phyloP scores from a whole-genome alignment of 345 rosid species.

The Ceriops decandra region DNA sequence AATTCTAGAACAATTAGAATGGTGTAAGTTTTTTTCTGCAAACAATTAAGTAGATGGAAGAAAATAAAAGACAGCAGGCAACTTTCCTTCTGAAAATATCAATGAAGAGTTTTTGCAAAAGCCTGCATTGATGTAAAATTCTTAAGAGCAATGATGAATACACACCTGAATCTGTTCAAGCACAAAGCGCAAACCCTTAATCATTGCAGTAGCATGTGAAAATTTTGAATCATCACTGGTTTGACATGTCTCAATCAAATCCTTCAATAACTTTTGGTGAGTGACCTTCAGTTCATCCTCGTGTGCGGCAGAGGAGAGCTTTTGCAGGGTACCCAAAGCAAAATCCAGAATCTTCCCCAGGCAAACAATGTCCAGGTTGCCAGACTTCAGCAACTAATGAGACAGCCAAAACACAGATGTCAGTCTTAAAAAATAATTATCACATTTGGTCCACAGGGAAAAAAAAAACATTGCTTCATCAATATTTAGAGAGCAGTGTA shows the following conservation, averaged over 20 bases:
- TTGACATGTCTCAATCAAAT: slow-evolving; percentile 55
- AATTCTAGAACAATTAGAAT: too few species aligned
- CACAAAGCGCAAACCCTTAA: slow-evolving; percentile 74
- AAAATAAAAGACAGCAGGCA: too few species aligned
- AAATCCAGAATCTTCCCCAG: slow-evolving; percentile 71
- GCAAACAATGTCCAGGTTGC: slow-evolving; percentile 61
- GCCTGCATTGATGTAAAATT: too few species aligned
- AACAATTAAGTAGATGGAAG: too few species aligned
- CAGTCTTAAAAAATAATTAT: neutral
- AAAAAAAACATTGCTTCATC: too few species aligned
- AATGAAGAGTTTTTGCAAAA: too few species aligned
- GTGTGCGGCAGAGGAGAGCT: slow-evolving; percentile 73
- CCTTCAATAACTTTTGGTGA: slow-evolving; percentile 51
- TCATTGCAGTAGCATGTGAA: slow-evolving; percentile 51
- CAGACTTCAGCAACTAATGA: slow-evolving; percentile 62
- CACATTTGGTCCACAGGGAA: neutral
- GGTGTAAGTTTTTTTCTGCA: too few species aligned
- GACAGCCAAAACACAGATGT: slow-evolving; percentile 3
- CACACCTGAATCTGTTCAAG: slow-evolving; percentile 82
- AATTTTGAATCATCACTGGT: slow-evolving; percentile 39
- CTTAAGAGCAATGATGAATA: neutral
- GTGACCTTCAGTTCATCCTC: slow-evolving; percentile 55
- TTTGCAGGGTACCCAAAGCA: slow-evolving; percentile 64
- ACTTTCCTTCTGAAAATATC: too few species aligned
- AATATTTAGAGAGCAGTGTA: neutral